Evolutionary conservation across 164 flowering plant genomes (phyloP), one percentile per base, ranked within the genome.

Genomic region (Brasenia schreberi): DNA sequence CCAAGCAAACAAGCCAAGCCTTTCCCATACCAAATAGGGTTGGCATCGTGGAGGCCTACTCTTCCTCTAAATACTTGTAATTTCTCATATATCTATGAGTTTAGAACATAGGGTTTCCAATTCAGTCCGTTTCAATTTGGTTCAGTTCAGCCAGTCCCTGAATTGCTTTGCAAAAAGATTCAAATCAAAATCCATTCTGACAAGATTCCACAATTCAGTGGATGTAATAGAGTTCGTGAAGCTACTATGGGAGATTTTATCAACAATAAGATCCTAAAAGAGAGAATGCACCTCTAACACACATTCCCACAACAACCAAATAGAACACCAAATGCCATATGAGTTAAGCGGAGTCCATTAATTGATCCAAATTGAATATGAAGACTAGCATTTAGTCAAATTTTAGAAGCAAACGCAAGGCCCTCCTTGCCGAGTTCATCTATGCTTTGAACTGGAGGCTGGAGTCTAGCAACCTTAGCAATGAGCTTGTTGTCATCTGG

Each of bases 401-500:
- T 79, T 80, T 89, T 89, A 49, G 74, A 69, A 12, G 97, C 98
- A 77, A 92, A 95, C 65, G 74, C 17, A 16, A 95, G 78, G 42
- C 97, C 98, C 67, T 90, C 97, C 27, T 74, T 74, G 19, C 75
- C 70, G 27, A 92, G 83, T 69, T 73, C 71, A 19, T 90, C 89
- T 71, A 81, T 65, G 74, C 66, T 79, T 62, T 68, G 77, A 33
- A 80, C 96, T 14, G 87, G 62, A 60, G 99, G 97, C 63, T 90
- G 96, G 56, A 82, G 71, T 78, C 73, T 86, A 0, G 98, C 97
- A 63, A 88, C 95, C 64, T 87, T 90, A 45, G 99, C 97, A 68
- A 92, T 86, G 39, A 97, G 96, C 78, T 86, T 84, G 81, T 95
- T 88, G 58, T 95, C 99, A 19, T 95, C 99, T 0, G 96, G 85